Base-by-base conservation (phyloP, 78 protist species). In the Goniomonas avonlea region DNA sequence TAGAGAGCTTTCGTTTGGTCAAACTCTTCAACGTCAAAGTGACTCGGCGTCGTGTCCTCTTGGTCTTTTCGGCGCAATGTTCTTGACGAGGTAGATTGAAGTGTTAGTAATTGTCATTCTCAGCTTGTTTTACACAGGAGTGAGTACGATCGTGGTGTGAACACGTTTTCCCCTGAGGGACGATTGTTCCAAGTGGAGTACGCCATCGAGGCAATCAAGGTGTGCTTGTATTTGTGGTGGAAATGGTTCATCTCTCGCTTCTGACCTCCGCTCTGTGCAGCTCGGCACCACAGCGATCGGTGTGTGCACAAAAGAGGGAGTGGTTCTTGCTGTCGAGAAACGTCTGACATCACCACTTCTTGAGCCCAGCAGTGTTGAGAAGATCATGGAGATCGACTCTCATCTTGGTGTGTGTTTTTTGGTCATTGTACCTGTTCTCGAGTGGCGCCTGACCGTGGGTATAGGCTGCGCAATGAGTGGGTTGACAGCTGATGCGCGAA, bases 151-250 rank as follows among this genome's bases (percentile, higher is more conserved):
- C 89, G 96, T 1, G 99, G 98, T 50, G 98, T 98, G 9, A 98
- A 96, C 90, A 97, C 99, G n/a, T 98, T 98, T 84, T 89, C 95
- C 1, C 99, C 99, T 23, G 99, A 97, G 73, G 99, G 99, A n/a
- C 91, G 91, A 0, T 48, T 87, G 1, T 85, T 85, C 71, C 93
- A 89, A 68, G 85, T 98, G 38, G 99, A 98, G 74, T 98, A 98
- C 56, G 99, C 99, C 21, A 78, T 94, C 18, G 95, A 94, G 77
- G 99, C 99, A 0, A 90, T 95, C 85, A 93, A 97, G 90, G 92
- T 95, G 13, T 17, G 3, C 34, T 50, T 81, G 0, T 21, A 65
- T 29, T 18, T 5, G 4, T 5, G 7, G 3, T 29, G 23, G n/a
- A n/a, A n/a, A n/a, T n/a, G n/a, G n/a, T n/a, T n/a, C n/a, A n/a